Evolutionary conservation across 2,329 filamentous ascomycete species (phyloP), one percentile per base, ranked within the genome.

Genomic region (Penicillium sclerotigenum): DNA sequence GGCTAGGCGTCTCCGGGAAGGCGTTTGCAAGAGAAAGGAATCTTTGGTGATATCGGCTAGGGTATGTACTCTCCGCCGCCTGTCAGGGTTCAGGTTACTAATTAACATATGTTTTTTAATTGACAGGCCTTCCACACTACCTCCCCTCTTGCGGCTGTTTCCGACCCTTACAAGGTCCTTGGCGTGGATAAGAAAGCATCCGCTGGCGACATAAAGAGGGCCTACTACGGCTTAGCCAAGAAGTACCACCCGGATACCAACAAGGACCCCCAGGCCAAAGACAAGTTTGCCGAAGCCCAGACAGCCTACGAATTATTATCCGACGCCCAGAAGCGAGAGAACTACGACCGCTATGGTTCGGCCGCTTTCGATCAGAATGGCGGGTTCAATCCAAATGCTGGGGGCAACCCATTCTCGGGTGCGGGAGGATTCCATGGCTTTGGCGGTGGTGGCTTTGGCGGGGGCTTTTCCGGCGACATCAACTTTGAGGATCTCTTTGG

Each of bases 191-290:
- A 93, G 73, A 82, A 77, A 59, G 90, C 94, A n/a, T 87, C 90
- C 1, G 79, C 91, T 3, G 80, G 85, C 57, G 93, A 97, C 34
- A 97, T 99, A 73, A 99, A 99, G 74, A 97, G 97, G 75, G 92
- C 94, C 3, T 99, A 99, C 79, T 99, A 99, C 72, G 90, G 92
- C 48, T 81, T 97, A 57, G 94, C 94, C 20, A 99, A 99, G 77
- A 99, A 97, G 71, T 99, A 86, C 72, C 94, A 99, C 69, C 94
- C 94, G 9, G 94, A 99, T 73, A 97, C 94, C 34, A 99, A 97
- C 81, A 97, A 97, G 74, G 94, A 97, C 65, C 75, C 90, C 3
- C 83, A 80, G n/a, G 92, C 94, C 34, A 97, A 97, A 73, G 94
- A 97, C 67, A 93, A 89, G 68, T 99, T 99, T 68, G 84, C 87